Base-by-base conservation (phyloP, 1,284 basidiomycete genomes). In the Tilletiopsis washingtonensis region DNA sequence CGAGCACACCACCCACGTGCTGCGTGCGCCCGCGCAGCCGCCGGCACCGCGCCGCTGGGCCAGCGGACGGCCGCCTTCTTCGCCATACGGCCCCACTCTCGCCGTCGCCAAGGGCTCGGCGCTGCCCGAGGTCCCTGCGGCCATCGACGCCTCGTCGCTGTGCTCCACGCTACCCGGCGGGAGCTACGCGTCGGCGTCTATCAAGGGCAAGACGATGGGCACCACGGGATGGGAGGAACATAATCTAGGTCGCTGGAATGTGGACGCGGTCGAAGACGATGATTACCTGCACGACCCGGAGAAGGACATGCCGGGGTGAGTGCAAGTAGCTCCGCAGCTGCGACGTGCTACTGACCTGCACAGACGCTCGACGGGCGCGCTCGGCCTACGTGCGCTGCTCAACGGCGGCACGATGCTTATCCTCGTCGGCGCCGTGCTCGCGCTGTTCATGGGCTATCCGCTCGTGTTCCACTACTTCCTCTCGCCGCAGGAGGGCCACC, bases 371-470 rank as follows among this genome's bases (percentile, higher is more conserved):
- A 12, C 32, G 17, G 32, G 17, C 17, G 12, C 12, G 32, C 32
- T 2, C 12, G 32, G 32, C 12, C 32, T 34, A 34, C 49, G 61
- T 7, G 62, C 52, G 3, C 9, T 56, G 1, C 29, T 64, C 24
- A 67, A 67, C 41, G 47, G 65, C 17, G 53, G 55, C 14, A 59
- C 54, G 12, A 42, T 67, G 4, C 32, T 51, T 0, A 4, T 64
- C 11, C 43, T 64, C 27, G 47, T 51, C 4, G 12, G 49, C 3
- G 51, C 38, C 12, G 39, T 67, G 25, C 34, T 64, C 17, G 48
- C 43, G 20, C 48, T 67, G 19, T 63, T 67, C 40, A 49, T 47
- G 9, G 62, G 54, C 0, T 62, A 64, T n/a, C 63, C 63, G 2
- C 46, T 65, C 43, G 42, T 59, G 15, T n/a, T n/a, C n/a, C 12